These are phyloP conservation scores for Xylaria venustula DNA, from an alignment of 495 filamentous ascomycete genomes.

Conservation along the genomic window DNA sequence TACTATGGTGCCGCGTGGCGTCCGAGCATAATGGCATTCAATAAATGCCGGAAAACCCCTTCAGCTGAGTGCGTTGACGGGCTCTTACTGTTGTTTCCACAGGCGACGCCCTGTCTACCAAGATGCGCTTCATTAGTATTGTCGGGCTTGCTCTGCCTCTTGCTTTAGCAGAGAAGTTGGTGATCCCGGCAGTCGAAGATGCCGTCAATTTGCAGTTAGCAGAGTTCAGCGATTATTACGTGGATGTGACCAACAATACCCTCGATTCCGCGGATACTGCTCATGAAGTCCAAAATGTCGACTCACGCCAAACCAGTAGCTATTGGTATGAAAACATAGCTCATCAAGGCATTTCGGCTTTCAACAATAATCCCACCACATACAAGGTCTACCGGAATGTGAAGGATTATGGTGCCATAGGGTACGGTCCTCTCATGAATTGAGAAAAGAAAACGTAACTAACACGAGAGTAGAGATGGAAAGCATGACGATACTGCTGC, in stretches of 20 bases:
- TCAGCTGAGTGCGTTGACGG: neutral
- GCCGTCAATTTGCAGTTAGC: constrained; percentile 21
- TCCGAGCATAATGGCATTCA: neutral
- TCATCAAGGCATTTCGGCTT: constrained; percentile 49
- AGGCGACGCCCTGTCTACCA: neutral
- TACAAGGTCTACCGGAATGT: constrained; percentile 60
- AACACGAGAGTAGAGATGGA: constrained; percentile 49
- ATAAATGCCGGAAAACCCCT: constrained; percentile 3
- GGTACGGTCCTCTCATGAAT: constrained; percentile 20
- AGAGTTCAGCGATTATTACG: constrained; percentile 18
- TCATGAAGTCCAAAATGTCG: constrained; percentile 8
- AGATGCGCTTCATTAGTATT: constrained; percentile 18
- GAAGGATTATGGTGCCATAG: constrained; percentile 55
- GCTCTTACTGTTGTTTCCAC: neutral
- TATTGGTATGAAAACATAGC: constrained; percentile 49
- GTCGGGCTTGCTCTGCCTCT: constrained; percentile 15
- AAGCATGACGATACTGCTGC: constrained; percentile 79
- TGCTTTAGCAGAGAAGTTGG: constrained; percentile 18
- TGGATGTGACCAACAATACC: constrained; percentile 10
- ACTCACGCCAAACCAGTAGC: constrained; percentile 17
- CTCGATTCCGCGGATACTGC: neutral
- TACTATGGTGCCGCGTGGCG: neutral
- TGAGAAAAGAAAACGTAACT: neutral
- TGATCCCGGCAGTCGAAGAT: constrained; percentile 23
- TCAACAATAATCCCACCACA: constrained; percentile 27